These are phyloP conservation scores for Fusarium sp. DNA, from an alignment of 2,329 filamentous ascomycete genomes.

Conservation along the genomic window DNA sequence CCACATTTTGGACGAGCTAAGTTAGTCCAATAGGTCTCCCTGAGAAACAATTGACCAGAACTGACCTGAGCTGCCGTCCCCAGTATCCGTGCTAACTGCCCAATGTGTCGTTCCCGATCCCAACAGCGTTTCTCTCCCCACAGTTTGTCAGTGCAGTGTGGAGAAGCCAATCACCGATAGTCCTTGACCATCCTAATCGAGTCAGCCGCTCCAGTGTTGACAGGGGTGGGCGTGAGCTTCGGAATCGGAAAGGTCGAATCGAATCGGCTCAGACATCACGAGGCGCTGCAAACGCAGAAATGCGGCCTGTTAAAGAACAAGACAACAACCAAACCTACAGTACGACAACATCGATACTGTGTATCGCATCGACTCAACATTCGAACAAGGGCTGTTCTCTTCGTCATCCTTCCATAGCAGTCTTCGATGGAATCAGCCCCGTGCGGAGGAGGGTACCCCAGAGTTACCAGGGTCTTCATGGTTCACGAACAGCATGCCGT, in stretches of 20 bases:
- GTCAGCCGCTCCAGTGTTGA: conserved; percentile 10
- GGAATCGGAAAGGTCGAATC: conserved; percentile 19
- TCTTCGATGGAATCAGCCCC: not conserved
- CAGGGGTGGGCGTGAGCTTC: conserved; percentile 22
- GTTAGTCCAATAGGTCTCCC: not conserved
- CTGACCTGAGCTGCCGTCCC: conserved; percentile 28
- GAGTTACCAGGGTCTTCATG: conserved; percentile 25
- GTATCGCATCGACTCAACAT: not conserved
- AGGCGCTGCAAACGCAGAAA: conserved; percentile 35
- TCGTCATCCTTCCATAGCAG: conserved; percentile 2
- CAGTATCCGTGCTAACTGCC: conserved; percentile 11
- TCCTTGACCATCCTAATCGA: conserved; percentile 28
- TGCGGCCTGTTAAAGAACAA: conserved; percentile 31
- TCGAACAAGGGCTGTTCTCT: not conserved
- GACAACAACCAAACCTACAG: not conserved
- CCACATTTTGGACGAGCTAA: not conserved
- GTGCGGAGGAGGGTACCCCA: conserved; percentile 32
- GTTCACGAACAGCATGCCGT: conserved; percentile 27
- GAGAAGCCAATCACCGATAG: conserved; percentile 39
- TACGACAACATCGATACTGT: not conserved
- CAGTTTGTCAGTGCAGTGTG: conserved; percentile 41
- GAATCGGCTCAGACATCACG: conserved; percentile 35
- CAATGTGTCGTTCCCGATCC: not conserved
- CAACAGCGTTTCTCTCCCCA: conserved; percentile 24
- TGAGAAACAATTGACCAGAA: conserved; percentile 7